Evolutionary conservation across 371 early-diverging fungal genomes (phyloP).

Genomic region (Mortierella sp.): DNA sequence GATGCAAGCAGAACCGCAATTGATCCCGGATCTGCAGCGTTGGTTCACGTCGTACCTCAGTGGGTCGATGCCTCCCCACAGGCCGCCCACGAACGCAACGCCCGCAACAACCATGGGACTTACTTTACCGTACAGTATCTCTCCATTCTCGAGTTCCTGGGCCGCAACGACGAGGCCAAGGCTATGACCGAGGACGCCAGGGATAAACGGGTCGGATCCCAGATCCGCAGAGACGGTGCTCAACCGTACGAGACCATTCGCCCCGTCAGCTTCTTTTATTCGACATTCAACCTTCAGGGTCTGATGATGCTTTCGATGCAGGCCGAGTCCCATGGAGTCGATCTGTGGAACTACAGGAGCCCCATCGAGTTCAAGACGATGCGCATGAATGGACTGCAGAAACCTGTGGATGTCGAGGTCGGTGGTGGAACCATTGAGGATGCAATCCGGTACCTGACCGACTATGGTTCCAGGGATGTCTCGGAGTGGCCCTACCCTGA

Average conservation of each 20-base stretch:
- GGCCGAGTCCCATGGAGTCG: constrained; percentile 32
- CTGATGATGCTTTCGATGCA: constrained; percentile 55
- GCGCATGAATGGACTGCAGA: constrained; percentile 20
- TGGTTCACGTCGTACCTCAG: constrained; percentile 52
- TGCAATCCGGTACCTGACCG: constrained; percentile 63
- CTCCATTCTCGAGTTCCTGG: constrained; percentile 59
- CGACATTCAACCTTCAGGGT: constrained; percentile 60
- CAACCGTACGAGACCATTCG: constrained; percentile 59
- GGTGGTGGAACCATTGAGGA: constrained; percentile 58
- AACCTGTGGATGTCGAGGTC: constrained; percentile 8
- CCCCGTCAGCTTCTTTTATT: constrained; percentile 58
- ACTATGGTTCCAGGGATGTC: constrained; percentile 60
- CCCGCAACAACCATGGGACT: constrained; percentile 59
- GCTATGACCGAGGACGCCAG: constrained; percentile 25
- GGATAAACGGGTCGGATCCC: constrained; percentile 42
- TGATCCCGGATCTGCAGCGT: constrained; percentile 34
- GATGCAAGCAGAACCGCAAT: constrained; percentile 26
- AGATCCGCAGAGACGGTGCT: constrained; percentile 57
- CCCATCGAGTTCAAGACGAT: constrained; percentile 19
- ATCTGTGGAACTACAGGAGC: constrained; percentile 47
- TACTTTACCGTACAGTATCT: constrained; percentile 60
- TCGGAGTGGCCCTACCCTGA: constrained; percentile 62
- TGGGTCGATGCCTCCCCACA: constrained; percentile 54
- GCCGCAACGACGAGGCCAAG: constrained; percentile 47
- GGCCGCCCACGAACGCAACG: constrained; percentile 43